phyloP scores from a whole-genome alignment of 495 filamentous ascomycete species.

The Annulohypoxylon moriforme region DNA sequence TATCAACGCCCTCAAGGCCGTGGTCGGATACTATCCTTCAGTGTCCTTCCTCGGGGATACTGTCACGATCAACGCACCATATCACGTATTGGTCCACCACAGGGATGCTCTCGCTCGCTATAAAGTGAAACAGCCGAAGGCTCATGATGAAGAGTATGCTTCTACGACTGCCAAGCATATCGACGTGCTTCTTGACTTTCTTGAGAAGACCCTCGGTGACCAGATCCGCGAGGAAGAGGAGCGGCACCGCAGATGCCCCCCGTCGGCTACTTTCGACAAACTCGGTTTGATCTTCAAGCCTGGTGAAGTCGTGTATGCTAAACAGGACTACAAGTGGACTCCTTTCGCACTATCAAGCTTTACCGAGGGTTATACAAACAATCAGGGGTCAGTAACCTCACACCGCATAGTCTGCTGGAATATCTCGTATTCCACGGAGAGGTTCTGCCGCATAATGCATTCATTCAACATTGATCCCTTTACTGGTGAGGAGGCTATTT shows the following conservation, averaged over 20 bases:
- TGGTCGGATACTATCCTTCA: constrained; percentile 53
- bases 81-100: constrained; percentile 52
- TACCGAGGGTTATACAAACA: not conserved
- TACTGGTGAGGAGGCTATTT: constrained; percentile 51
- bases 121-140: constrained; percentile 47
- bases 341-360: constrained; percentile 49
- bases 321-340: constrained; percentile 45
- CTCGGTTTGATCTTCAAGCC: constrained; percentile 55
- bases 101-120: constrained; percentile 48
- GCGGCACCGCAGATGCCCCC: constrained; percentile 39
- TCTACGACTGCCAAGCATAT: constrained; percentile 52
- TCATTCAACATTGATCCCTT: constrained; percentile 45
- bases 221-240: constrained; percentile 47
- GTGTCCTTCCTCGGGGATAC: constrained; percentile 41
- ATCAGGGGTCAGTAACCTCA: not conserved
- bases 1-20: constrained; percentile 53
- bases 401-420: constrained; percentile 52
- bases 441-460: constrained; percentile 48
- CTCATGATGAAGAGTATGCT: constrained; percentile 48
- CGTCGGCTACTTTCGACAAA: constrained; percentile 50
- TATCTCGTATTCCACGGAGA: constrained; percentile 41
- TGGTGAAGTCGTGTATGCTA: constrained; percentile 51
- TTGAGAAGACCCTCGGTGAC: constrained; percentile 42
- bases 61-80: constrained; percentile 49
- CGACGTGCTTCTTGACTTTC: constrained; percentile 53